These are phyloP conservation scores for Trametes versicolor DNA, from an alignment of 1,284 basidiomycete genomes.

Conservation along the genomic window DNA sequence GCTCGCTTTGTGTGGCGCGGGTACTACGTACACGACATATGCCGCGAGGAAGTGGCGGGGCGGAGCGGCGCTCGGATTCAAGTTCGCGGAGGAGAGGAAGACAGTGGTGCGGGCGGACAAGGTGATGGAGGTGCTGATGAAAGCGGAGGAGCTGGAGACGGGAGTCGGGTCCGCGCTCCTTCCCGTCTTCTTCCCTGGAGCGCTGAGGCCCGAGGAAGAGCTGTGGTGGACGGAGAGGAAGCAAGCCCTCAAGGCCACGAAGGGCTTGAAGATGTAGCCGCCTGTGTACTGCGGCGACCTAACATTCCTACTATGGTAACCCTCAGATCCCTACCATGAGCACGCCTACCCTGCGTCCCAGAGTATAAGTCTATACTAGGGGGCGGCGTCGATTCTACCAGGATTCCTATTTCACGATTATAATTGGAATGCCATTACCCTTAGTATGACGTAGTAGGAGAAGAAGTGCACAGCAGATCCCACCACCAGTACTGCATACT, in stretches of 20 bases:
- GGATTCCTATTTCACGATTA: too few relatives aligned
- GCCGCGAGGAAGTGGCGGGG: slow-evolving; percentile 32
- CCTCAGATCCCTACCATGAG: too few relatives aligned
- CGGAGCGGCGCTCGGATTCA: slow-evolving; percentile 31
- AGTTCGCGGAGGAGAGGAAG: slow-evolving; percentile 25
- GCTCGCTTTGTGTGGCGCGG: slow-evolving; percentile 31
- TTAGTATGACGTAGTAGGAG: too few relatives aligned
- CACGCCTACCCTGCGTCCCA: too few relatives aligned
- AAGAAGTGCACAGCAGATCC: too few relatives aligned
- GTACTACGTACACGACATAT: slow-evolving; percentile 33
- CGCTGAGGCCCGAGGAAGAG: slow-evolving; percentile 32
- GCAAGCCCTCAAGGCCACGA: slow-evolving; percentile 10
- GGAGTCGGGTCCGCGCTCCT: slow-evolving; percentile 35
- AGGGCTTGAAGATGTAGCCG: slow-evolving; percentile 1
- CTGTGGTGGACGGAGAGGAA: slow-evolving; percentile 30
- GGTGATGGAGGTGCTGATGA: slow-evolving; percentile 32
- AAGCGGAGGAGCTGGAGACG: slow-evolving; percentile 29
- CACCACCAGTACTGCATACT: too few relatives aligned
- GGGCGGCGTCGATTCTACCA: too few relatives aligned
- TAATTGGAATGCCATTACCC: too few relatives aligned
- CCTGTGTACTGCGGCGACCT: neutral
- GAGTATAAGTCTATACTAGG: too few relatives aligned
- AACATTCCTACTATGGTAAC: too few relatives aligned
- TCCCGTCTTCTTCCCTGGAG: slow-evolving; percentile 35
- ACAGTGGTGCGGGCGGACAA: slow-evolving; percentile 32